These are phyloP conservation scores for Tylopilus plumbeoviolaceoides DNA, from an alignment of 768 basidiomycete genomes.

Conservation along the genomic window DNA sequence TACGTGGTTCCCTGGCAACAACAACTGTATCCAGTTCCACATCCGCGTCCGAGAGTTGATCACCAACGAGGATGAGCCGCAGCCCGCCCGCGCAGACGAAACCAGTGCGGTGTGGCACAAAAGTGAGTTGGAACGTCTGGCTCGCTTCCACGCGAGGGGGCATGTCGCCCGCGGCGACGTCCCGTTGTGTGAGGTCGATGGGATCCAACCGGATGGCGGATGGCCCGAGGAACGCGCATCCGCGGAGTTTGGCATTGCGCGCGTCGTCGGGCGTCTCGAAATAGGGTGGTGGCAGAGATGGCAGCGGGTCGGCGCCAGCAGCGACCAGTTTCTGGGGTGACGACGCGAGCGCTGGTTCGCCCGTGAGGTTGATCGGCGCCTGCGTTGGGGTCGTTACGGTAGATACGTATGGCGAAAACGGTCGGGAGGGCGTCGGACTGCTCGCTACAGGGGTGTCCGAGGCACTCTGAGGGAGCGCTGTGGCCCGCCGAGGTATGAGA, in stretches of 20 bases:
- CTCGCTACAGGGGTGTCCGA: slow-evolving; percentile 5
- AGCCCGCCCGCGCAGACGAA: slow-evolving; percentile 66
- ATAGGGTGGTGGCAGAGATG: slow-evolving; percentile 42
- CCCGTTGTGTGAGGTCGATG: slow-evolving; percentile 32
- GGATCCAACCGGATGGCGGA: slow-evolving; percentile 47
- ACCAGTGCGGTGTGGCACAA: slow-evolving; percentile 53
- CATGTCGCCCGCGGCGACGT: slow-evolving; percentile 4
- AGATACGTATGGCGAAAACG: slow-evolving; percentile 7
- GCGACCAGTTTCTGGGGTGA: slow-evolving; percentile 9
- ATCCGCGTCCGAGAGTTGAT: slow-evolving; percentile 42
- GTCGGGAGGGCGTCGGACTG: slow-evolving; percentile 4
- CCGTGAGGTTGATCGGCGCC: neutral
- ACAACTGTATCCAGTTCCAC: neutral
- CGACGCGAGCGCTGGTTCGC: slow-evolving; percentile 7
- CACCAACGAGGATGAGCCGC: slow-evolving; percentile 61
- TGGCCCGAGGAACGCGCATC: slow-evolving; percentile 46
- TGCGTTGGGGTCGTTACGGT: slow-evolving; percentile 6
- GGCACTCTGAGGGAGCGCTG: slow-evolving; percentile 8
- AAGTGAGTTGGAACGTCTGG: slow-evolving; percentile 63
- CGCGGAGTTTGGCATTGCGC: slow-evolving; percentile 28
- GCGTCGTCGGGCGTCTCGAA: slow-evolving; percentile 37
- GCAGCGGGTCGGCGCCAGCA: slow-evolving; percentile 4
- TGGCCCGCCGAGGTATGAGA: slow-evolving; percentile 42
- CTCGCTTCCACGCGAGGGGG: slow-evolving; percentile 34
- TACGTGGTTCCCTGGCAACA: too few relatives aligned